A percentile compares a stretch with the other conserved stretches of the same genome.
Evolutionary conservation across 805 yeast species (phyloP).

Genomic region (Kluyveromyces dobzhanskii): DNA sequence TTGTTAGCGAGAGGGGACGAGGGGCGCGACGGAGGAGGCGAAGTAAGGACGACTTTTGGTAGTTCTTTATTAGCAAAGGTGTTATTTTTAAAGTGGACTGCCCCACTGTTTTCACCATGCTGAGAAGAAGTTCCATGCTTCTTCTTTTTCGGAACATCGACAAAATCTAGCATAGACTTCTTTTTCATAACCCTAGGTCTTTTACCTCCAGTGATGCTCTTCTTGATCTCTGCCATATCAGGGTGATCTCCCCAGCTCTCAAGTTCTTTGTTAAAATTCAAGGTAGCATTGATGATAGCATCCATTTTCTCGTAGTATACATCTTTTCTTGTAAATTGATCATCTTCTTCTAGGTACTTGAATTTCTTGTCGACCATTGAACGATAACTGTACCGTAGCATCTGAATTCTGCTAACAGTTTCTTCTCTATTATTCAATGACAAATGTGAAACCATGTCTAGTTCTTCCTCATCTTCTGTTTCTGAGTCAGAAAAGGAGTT

Average conservation of each 20-base stretch:
- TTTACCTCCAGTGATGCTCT: conserved; percentile 21
- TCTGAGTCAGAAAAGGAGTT: not conserved
- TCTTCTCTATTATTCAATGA: conserved; percentile 1
- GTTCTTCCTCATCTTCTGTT: not conserved
- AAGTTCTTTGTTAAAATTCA: conserved; percentile 16
- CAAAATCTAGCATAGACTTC: conserved; percentile 20
- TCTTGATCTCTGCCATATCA: conserved; percentile 17
- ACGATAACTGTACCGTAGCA: not conserved
- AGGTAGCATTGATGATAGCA: conserved; percentile 15
- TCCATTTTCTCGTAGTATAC: conserved; percentile 9
- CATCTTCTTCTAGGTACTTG: conserved; percentile 5
- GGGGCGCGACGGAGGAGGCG: conserved; percentile 1
- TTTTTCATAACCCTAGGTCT: conserved; percentile 7
- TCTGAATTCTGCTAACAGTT: conserved; percentile 2
- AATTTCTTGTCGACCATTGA: conserved; percentile 5
- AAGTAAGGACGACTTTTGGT: conserved; percentile 3
- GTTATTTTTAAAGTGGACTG: not conserved
- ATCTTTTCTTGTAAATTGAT: not conserved
- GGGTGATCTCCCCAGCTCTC: conserved; percentile 16
- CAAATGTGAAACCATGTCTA: not conserved
- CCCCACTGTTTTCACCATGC: not conserved
- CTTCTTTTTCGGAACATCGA: conserved; percentile 7
- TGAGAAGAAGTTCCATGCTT: not conserved
- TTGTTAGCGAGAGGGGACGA: conserved; percentile 5
- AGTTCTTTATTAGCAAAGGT: not conserved